phyloP scores from a whole-genome alignment of 2,329 filamentous ascomycete genomes.

The Calonectria naviculata region DNA sequence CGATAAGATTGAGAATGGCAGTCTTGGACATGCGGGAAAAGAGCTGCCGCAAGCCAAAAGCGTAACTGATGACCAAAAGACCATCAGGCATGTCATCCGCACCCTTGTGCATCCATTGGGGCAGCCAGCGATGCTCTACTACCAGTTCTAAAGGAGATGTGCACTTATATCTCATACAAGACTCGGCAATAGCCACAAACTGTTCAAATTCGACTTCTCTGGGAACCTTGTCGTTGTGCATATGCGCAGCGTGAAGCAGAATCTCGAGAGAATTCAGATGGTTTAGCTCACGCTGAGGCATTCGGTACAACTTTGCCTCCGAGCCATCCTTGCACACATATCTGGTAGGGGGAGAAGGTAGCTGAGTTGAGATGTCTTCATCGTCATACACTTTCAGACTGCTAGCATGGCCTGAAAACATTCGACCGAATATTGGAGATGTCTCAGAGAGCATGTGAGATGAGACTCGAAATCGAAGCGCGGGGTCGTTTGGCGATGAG shows the following conservation, averaged over 20 bases:
- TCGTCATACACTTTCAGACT: conserved; percentile 49
- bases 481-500: conserved; percentile 46
- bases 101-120: conserved; percentile 61
- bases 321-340: conserved; percentile 56
- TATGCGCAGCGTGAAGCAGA: conserved; percentile 62
- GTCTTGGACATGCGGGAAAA: conserved; percentile 63
- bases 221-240: conserved; percentile 59
- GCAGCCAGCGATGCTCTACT: conserved; percentile 64
- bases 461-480: conserved; percentile 62
- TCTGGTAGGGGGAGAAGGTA: conserved; percentile 48
- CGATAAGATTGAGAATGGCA: conserved; percentile 57
- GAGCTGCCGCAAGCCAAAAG: conserved; percentile 60
- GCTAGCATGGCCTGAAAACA: conserved; percentile 51
- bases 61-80: conserved; percentile 63
- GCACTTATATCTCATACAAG: conserved; percentile 61
- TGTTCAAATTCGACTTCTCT: conserved; percentile 58
- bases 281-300: conserved; percentile 63
- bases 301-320: conserved; percentile 60
- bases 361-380: conserved; percentile 47
- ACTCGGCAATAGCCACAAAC: conserved; percentile 64
- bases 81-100: conserved; percentile 62
- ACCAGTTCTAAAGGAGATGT: conserved; percentile 61
- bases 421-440: conserved; percentile 62
- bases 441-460: conserved; percentile 62
- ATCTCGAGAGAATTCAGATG: conserved; percentile 54